Conservation (phyloP, 768 basidiomycete genomes). For the Suillus fuscotomentosus region DNA sequence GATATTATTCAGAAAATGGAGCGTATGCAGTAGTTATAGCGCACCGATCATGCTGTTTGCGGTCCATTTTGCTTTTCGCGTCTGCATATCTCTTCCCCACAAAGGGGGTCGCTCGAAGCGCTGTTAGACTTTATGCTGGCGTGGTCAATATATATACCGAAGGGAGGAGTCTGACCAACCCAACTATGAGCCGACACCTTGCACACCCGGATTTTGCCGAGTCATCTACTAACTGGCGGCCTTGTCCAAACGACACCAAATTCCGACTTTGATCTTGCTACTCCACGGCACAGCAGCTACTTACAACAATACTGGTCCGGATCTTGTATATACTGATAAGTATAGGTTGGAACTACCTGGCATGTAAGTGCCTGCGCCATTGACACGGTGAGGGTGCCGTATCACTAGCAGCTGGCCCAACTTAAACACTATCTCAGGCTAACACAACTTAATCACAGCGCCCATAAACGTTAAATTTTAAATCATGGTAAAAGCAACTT, state of each 20-base stretch:
- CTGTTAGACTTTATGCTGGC: not conserved
- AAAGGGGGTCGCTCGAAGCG: conserved; percentile 35
- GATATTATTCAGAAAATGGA: conserved; percentile 4
- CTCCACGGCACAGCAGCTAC: not conserved
- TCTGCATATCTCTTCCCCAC: conserved; percentile 70
- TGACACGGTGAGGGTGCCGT: not conserved
- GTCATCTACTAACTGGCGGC: not conserved
- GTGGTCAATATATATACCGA: not conserved
- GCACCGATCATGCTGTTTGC: conserved; percentile 82
- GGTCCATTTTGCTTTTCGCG: conserved; percentile 60
- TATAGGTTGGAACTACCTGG: not conserved
- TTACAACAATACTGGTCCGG: not conserved
- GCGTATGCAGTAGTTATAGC: conserved; percentile 18
- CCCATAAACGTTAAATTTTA: not conserved
- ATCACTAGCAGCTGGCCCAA: not conserved
- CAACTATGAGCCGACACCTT: not conserved
- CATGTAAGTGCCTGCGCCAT: not conserved
- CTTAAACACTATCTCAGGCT: not conserved
- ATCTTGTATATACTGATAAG: not conserved
- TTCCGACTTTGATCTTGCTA: not conserved
- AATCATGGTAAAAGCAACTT: conserved; percentile 46
- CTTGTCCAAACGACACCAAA: not conserved
- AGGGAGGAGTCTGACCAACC: not conserved
- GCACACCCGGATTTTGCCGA: conserved; percentile 7
- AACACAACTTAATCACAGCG: not conserved